Base-by-base conservation (phyloP, 495 filamentous ascomycete genomes). In the Xylaria intraflava region DNA sequence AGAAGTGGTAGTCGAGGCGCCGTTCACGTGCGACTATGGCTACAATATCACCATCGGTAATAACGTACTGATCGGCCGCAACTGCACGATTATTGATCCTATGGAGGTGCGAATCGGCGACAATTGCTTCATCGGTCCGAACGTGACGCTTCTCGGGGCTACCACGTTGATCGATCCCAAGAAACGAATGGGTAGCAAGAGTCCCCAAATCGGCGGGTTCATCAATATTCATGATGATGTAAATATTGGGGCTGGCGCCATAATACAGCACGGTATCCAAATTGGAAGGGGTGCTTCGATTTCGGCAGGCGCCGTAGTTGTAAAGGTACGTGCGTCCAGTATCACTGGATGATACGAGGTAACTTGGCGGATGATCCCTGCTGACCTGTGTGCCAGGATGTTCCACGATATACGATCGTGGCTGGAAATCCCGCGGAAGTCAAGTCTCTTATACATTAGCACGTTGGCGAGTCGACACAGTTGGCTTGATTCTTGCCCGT, bases 11-110 rank as follows among this genome's bases (percentile, higher is more conserved):
- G 88, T 98, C 36, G 90, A 96, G 54, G 83, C 88, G 2, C 92
- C 93, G 11, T 97, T 98, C 66, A 84, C 76, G 31, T 97, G 93
- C 68, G 90, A 96, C 62, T 98, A 96, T 62, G 93, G 93, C 2
- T 96, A 95, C 64, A 96, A 98, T 61, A 87, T 97, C 58, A 78
- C 79, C 33, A 84, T 98, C 56, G 93, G 88, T 20, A 87, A 91
- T 60, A 84, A 93, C 62, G 89, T 93, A 6, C 80, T 85, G 56
- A 90, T 98, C 53, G 88, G 87, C 9, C 79, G 87, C 42, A 89
- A 90, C 58, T 97, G 93, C 64, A 81, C 85, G 10, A 87, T 98
- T 61, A 80, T 91, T 46, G 93, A 98, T 61, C 84, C 89, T 30
- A 75, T 73, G 65, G 71, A 82, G 61, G 72, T 84, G 22, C 82